These are phyloP conservation scores for Colletotrichum tamarilloi DNA, from an alignment of 2,329 filamentous ascomycete genomes.

Conservation along the genomic window DNA sequence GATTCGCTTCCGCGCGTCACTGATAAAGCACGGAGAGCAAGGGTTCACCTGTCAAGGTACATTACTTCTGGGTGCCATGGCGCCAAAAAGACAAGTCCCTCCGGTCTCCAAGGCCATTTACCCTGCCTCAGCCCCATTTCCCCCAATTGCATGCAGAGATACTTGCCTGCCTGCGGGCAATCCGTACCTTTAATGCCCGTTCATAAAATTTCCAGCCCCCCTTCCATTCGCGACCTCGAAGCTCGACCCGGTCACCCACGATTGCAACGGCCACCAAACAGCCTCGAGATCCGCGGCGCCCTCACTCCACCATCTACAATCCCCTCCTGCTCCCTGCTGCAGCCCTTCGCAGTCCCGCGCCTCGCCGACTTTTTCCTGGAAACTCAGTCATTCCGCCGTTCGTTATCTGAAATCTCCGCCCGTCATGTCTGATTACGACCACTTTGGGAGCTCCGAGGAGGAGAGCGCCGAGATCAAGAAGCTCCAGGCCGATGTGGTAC, in stretches of 20 bases:
- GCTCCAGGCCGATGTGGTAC: constrained; percentile 81
- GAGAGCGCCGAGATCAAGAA: constrained; percentile 86
- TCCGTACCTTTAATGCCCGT: constrained; percentile 13
- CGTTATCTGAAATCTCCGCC: constrained; percentile 8
- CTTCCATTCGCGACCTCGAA: constrained; percentile 31
- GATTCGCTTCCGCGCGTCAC: constrained; percentile 27
- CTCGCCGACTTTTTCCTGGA: background rate
- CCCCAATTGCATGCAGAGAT: constrained; percentile 17
- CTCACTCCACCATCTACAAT: constrained; percentile 24
- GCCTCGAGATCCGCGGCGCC: constrained; percentile 22
- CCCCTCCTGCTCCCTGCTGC: background rate
- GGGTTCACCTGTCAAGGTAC: constrained; percentile 32
- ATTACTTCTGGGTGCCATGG: constrained; percentile 12
- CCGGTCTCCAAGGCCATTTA: background rate
- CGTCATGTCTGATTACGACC: constrained; percentile 76
- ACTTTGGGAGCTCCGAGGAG: constrained; percentile 80
- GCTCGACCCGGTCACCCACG: constrained; percentile 22
- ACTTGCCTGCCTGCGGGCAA: background rate
- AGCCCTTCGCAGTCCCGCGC: constrained; percentile 7
- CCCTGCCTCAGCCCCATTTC: constrained; percentile 33
- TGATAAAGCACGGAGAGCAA: constrained; percentile 29
- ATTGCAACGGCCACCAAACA: constrained; percentile 17
- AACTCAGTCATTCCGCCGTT: constrained; percentile 15
- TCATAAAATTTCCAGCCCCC: constrained; percentile 35
- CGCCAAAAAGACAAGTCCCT: background rate